Evolutionary conservation across 768 basidiomycete species (phyloP).

Genomic region (Pulveroboletus sp.): DNA sequence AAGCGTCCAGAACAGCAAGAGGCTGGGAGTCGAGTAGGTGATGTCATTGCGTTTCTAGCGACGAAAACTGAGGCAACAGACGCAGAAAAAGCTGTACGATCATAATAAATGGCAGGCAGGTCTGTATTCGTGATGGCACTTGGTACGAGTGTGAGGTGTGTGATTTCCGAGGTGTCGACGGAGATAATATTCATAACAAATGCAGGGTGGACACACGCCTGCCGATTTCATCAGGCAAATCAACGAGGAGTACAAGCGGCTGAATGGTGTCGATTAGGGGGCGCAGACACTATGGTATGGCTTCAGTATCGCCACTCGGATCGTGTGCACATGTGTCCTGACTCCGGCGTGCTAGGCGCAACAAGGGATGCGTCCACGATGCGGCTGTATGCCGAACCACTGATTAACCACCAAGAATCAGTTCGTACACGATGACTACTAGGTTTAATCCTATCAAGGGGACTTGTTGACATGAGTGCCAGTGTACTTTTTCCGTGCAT

Average conservation of each 20-base stretch:
- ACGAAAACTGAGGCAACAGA: constrained; percentile 8
- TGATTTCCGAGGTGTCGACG: constrained; percentile 18
- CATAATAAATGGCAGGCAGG: constrained; percentile 60
- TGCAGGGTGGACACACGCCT: constrained; percentile 67
- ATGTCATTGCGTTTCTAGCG: not conserved
- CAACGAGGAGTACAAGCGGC: constrained; percentile 61
- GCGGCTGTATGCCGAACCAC: constrained; percentile 11
- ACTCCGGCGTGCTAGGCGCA: constrained; percentile 10
- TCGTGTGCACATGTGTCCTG: constrained; percentile 4
- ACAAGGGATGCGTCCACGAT: constrained; percentile 15
- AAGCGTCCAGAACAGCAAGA: constrained; percentile 45
- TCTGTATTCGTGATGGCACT: constrained; percentile 71
- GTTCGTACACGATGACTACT: constrained; percentile 81
- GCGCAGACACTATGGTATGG: constrained; percentile 5
- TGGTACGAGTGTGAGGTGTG: constrained; percentile 81
- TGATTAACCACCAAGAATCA: constrained; percentile 56
- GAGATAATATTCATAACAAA: constrained; percentile 25
- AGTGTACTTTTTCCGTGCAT: constrained; percentile 9
- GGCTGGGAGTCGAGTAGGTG: constrained; percentile 56
- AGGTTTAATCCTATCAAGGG: constrained; percentile 88
- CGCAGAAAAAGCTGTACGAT: constrained; percentile 84
- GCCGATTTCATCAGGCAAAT: constrained; percentile 77
- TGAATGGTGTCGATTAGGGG: constrained; percentile 44
- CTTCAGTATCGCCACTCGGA: constrained; percentile 7
- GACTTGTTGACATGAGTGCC: constrained; percentile 49